Conservation (phyloP, 2,329 filamentous ascomycete genomes). For the Exutisphaerella laricina region DNA sequence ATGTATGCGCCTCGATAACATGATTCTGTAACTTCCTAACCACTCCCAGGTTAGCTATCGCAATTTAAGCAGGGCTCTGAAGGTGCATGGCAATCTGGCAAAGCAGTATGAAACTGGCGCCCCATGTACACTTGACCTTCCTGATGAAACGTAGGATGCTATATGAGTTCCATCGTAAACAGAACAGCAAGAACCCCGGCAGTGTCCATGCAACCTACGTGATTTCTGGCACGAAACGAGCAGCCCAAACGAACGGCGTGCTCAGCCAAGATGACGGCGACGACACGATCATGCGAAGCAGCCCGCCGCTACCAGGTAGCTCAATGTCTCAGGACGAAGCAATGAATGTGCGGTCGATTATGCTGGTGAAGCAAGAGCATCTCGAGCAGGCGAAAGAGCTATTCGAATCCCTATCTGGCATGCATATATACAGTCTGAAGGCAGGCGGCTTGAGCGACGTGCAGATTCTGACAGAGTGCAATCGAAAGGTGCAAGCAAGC, state of each 20-base stretch:
- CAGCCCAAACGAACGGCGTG: slow-evolving; percentile 36
- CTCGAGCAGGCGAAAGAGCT: slow-evolving; percentile 50
- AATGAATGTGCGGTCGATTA: slow-evolving; percentile 35
- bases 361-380: slow-evolving; percentile 30
- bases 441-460: slow-evolving; percentile 61
- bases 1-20: slow-evolving; percentile 46
- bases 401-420: slow-evolving; percentile 68
- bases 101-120: slow-evolving; percentile 63
- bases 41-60: slow-evolving; percentile 73
- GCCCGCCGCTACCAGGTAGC: slow-evolving; percentile 61
- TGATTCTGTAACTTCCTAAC: slow-evolving; percentile 8
- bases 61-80: slow-evolving; percentile 71
- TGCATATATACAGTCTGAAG: slow-evolving; percentile 84
- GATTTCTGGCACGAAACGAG: slow-evolving; percentile 62
- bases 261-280: slow-evolving; percentile 49
- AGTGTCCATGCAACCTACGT: slow-evolving; percentile 91
- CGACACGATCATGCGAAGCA: slow-evolving; percentile 61
- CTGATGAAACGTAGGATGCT: slow-evolving; percentile 62
- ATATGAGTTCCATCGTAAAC: slow-evolving; percentile 73
- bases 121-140: background rate
- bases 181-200: slow-evolving; percentile 67
- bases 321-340: slow-evolving; percentile 50
- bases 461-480: slow-evolving; percentile 64
- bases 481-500: slow-evolving; percentile 55
- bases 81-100: slow-evolving; percentile 77